Percentiles rank a stretch among this genome's conserved stretches.
Evolutionary conservation across 176 grass and related monocot species (phyloP).

Genomic region (Cenchrus fungigraminus): DNA sequence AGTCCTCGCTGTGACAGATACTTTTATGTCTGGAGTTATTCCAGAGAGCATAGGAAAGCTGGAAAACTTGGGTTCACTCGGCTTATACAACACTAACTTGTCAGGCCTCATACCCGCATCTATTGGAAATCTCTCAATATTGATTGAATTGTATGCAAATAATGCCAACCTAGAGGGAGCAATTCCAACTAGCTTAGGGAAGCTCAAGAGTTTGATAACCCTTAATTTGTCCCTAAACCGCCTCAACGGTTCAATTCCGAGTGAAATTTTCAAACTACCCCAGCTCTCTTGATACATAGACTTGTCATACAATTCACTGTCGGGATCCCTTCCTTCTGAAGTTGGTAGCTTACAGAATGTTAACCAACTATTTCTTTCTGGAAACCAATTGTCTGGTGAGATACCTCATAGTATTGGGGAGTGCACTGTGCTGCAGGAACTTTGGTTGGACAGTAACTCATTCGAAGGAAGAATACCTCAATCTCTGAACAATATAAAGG

Average conservation of each 20-base stretch:
- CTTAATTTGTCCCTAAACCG: not conserved
- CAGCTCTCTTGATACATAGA: not conserved
- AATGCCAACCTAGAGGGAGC: too few species aligned
- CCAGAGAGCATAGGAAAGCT: too few species aligned
- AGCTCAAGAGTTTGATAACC: not conserved
- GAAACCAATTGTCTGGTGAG: not conserved
- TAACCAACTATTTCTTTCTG: not conserved
- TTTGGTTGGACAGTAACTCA: not conserved
- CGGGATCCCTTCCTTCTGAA: not conserved
- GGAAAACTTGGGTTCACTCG: too few species aligned
- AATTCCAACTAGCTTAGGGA: not conserved
- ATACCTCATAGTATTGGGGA: constrained; percentile 30
- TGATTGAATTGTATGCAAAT: too few species aligned
- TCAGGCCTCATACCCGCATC: too few species aligned
- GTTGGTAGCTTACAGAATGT: not conserved
- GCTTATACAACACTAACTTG: too few species aligned
- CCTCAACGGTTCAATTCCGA: not conserved
- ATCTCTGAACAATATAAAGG: not conserved
- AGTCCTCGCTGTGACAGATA: too few species aligned
- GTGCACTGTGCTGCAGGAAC: constrained; percentile 24
- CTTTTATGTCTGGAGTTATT: too few species aligned
- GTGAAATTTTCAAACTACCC: not conserved
- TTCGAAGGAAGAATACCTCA: constrained; percentile 24
- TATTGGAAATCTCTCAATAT: too few species aligned
- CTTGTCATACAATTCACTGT: not conserved